Conservation (phyloP, 108 stramenopile species). For the Cyclotella kingstonii region DNA sequence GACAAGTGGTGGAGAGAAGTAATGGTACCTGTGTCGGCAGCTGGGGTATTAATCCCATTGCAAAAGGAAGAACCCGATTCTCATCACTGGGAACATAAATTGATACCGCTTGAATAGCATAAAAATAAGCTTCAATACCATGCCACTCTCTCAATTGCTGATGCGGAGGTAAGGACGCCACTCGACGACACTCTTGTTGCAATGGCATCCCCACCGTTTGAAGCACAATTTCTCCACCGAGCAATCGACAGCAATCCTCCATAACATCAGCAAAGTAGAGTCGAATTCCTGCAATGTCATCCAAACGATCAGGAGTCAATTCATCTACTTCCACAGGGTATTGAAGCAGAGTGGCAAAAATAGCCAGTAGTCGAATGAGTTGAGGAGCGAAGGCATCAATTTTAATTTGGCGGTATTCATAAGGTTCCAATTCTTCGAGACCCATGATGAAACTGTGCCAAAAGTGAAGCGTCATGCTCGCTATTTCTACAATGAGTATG, state of each 20-base stretch:
- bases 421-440: conserved; percentile 73
- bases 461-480: conserved; percentile 86
- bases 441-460: conserved; percentile 90
- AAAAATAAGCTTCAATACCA: conserved; percentile 81
- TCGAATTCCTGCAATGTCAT: conserved; percentile 74
- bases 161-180: conserved; percentile 29
- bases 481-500: conserved; percentile 67
- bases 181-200: conserved; percentile 49
- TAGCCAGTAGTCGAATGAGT: conserved; percentile 59
- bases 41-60: conserved; percentile 69
- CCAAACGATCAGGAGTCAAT: conserved; percentile 61
- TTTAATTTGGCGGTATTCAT: conserved; percentile 75
- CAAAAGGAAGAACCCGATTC: conserved; percentile 60
- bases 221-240: conserved; percentile 72
- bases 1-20: conserved; percentile 74
- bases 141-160: conserved; percentile 60
- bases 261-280: conserved; percentile 80
- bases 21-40: conserved; percentile 62
- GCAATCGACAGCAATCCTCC: conserved; percentile 85
- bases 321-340: conserved; percentile 72
- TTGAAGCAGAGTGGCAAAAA: conserved; percentile 56
- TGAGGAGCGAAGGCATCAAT: conserved; percentile 69
- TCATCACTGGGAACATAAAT: conserved; percentile 82
- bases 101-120: conserved; percentile 64
- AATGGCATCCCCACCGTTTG: conserved; percentile 53